These are phyloP conservation scores for Plantago lanceolata DNA, from an alignment of 305 asterid genomes.

Conservation along the genomic window DNA sequence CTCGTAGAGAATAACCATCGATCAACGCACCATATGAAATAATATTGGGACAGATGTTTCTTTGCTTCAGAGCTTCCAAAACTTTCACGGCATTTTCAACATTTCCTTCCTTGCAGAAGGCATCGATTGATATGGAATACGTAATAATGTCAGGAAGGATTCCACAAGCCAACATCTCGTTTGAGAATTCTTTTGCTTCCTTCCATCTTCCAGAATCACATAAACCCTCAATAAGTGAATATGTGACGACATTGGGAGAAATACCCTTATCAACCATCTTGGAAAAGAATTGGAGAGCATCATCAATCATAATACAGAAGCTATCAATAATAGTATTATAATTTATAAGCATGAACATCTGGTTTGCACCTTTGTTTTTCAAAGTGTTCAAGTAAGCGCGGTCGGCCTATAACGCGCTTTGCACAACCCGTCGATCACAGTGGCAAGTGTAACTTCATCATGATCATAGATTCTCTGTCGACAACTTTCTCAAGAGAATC, in stretches of 20 bases:
- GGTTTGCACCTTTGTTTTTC: not conserved
- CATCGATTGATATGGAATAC: not conserved
- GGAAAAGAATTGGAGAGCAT: not conserved
- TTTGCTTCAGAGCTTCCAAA: not conserved
- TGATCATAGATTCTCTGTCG: no score
- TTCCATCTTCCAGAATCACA: not conserved
- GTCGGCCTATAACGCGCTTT: no score
- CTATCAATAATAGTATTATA: not conserved
- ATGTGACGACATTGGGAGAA: not conserved
- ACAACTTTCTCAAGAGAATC: no score
- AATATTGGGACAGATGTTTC: not conserved
- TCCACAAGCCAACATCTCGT: not conserved
- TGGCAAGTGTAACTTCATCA: no score
- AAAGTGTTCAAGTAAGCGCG: no score
- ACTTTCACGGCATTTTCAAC: not conserved
- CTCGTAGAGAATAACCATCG: not conserved
- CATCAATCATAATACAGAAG: not conserved
- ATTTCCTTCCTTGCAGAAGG: conserved; percentile 3
- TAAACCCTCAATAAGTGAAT: not conserved
- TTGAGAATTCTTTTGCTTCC: not conserved
- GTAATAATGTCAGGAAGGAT: not conserved
- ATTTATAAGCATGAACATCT: not conserved
- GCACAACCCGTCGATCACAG: no score
- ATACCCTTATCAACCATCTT: not conserved
- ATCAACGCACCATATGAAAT: not conserved